Evolutionary conservation across 495 filamentous ascomycete genomes (phyloP), one percentile per base, ranked within the genome.

Genomic region (Penicillium angulare): DNA sequence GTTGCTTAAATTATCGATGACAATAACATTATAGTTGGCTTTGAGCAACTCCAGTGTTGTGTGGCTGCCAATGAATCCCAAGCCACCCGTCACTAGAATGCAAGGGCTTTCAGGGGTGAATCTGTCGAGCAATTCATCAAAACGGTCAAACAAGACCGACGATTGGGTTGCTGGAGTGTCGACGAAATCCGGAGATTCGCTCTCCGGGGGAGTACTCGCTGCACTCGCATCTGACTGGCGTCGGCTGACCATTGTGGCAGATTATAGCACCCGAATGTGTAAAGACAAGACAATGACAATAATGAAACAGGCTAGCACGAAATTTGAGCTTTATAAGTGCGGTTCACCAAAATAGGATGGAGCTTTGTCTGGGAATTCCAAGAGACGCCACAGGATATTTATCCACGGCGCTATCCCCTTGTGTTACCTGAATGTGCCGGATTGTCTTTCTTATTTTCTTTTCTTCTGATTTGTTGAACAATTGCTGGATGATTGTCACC

Each of bases 31-130:
- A 65, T 82, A 79, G 16, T 75, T 75, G 16, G 74, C 77, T 47
- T 85, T 80, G 39, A 86, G 71, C 27, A 86, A 66, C 59, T 86
- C 83, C 32, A 85, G 63, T 38, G 75, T 75, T 5, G 83, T 85
- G 65, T 85, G 83, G 41, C 78, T 82, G 48, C 83, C 83, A 55
- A 86, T 85, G 57, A 85, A 86, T 4, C 83, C 83, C 16, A 84
- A 69, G 7, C 83, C 83, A n/a, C 83, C 83, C 35, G 83, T 81
- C 41, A 86, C 81, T 16, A 85, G 73, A 47, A 84, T 79, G 62
- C 71, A 66, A 44, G 67, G 68, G 34, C 46, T 55, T 21, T 71
- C 60, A 2, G 59, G 50, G 59, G 69, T 65, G 24, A 68, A 52
- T 47, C 67, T 63, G 40, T 52, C 63, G 49, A 73, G 47, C 47